Conservation (phyloP, 2,329 filamentous ascomycete species). For the Alternaria viburni region DNA sequence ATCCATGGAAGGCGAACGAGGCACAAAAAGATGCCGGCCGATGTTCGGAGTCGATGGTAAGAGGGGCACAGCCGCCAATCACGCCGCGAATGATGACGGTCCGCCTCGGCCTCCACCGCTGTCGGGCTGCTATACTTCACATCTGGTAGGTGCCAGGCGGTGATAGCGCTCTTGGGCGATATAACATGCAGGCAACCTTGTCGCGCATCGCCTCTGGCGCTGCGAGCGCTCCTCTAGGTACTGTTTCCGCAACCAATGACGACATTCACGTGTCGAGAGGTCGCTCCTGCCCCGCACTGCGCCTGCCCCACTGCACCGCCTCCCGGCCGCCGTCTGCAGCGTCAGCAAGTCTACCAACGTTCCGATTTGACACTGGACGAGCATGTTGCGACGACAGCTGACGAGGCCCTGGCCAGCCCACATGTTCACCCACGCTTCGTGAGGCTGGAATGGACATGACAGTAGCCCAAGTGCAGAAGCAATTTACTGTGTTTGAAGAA, state of each 20-base stretch:
- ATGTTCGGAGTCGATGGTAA: constrained; percentile 35
- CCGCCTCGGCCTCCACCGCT: constrained; percentile 17
- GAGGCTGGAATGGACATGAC: not conserved
- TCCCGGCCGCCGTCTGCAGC: not conserved
- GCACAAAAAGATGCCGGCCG: constrained; percentile 36
- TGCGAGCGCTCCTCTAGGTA: not conserved
- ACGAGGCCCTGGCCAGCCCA: not conserved
- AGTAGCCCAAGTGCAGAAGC: not conserved
- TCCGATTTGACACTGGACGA: not conserved
- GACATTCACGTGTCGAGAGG: constrained; percentile 12
- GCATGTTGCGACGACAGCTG: not conserved
- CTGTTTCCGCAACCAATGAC: constrained; percentile 19
- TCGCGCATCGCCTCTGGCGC: constrained; percentile 7
- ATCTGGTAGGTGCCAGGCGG: not conserved
- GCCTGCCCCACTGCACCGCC: constrained; percentile 9
- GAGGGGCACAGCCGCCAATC: constrained; percentile 32
- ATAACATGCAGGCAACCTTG: constrained; percentile 5
- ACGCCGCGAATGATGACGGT: constrained; percentile 31
- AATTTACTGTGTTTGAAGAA: not conserved
- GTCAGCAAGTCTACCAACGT: not conserved
- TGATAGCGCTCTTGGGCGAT: not conserved
- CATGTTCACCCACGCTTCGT: not conserved
- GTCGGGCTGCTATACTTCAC: constrained; percentile 4
- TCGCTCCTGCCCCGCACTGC: constrained; percentile 23
- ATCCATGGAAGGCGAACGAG: constrained; percentile 32